Conservation (phyloP, 2,329 filamentous ascomycete species). For the Capronia americana region DNA sequence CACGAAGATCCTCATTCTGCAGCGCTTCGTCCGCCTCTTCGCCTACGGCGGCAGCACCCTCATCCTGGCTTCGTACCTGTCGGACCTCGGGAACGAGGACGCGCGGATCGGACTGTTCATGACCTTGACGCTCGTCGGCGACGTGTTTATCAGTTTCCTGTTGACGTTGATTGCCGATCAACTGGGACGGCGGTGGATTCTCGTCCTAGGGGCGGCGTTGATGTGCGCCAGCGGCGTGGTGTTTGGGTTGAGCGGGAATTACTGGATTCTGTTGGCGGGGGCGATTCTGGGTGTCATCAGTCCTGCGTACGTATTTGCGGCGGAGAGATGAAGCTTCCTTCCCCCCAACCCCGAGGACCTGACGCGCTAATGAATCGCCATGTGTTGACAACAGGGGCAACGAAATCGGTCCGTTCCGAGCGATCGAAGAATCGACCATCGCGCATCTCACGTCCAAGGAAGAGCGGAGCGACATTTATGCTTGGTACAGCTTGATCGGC, state of each 20-base stretch:
- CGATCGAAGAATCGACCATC: slow-evolving; percentile 61
- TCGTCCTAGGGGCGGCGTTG: slow-evolving; percentile 60
- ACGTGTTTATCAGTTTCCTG: slow-evolving; percentile 64
- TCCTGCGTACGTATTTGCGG: slow-evolving; percentile 46
- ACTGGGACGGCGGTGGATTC: slow-evolving; percentile 60
- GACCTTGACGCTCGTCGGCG: slow-evolving; percentile 67
- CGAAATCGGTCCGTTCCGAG: slow-evolving; percentile 68
- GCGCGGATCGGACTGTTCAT: slow-evolving; percentile 68
- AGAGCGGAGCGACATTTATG: slow-evolving; percentile 35
- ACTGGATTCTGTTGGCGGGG: slow-evolving; percentile 64
- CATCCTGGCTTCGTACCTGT: slow-evolving; percentile 67
- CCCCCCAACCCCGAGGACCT: too few relatives aligned
- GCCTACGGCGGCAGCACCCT: slow-evolving; percentile 68
- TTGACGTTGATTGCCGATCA: slow-evolving; percentile 66
- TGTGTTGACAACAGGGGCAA: slow-evolving; percentile 55
- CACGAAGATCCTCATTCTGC: slow-evolving; percentile 50
- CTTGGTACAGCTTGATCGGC: slow-evolving; percentile 55
- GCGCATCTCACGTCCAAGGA: slow-evolving; percentile 41
- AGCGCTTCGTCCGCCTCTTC: slow-evolving; percentile 62
- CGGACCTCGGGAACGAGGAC: slow-evolving; percentile 62
- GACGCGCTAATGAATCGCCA: neutral
- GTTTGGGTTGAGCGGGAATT: slow-evolving; percentile 60
- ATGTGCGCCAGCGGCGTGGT: slow-evolving; percentile 64
- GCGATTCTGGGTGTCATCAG: slow-evolving; percentile 68
- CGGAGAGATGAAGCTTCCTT: too few relatives aligned